Evolutionary conservation across 2,329 filamentous ascomycete genomes (phyloP).

Genomic region (Aureobasidium subglaciale): DNA sequence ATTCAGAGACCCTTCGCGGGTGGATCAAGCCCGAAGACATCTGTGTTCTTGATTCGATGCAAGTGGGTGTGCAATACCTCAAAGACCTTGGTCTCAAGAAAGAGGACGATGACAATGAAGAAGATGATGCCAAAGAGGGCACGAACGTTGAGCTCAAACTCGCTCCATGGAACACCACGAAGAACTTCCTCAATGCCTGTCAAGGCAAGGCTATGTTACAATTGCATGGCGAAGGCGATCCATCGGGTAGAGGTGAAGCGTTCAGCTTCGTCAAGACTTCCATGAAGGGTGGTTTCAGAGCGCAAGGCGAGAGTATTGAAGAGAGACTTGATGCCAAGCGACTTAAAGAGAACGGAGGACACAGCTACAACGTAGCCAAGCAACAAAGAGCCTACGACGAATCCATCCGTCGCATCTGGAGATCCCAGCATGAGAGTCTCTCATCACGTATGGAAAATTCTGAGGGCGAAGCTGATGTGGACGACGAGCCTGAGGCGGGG

Average conservation of each 20-base stretch:
- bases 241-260: slow-evolving; percentile 83
- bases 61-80: slow-evolving; percentile 85
- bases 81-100: slow-evolving; percentile 82
- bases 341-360: slow-evolving; percentile 65
- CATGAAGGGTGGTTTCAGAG: slow-evolving; percentile 97
- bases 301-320: slow-evolving; percentile 79
- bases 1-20: slow-evolving; percentile 69
- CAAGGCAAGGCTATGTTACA: slow-evolving; percentile 95
- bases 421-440: slow-evolving; percentile 72
- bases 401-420: slow-evolving; percentile 88
- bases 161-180: slow-evolving; percentile 92
- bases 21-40: slow-evolving; percentile 96
- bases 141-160: slow-evolving; percentile 81
- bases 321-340: slow-evolving; percentile 77
- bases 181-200: slow-evolving; percentile 91
- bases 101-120: slow-evolving; percentile 56
- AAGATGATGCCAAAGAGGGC: slow-evolving; percentile 57
- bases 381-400: slow-evolving; percentile 90
- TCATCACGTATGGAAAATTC: slow-evolving; percentile 68
- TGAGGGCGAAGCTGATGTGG: slow-evolving; percentile 61
- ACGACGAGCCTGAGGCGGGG: slow-evolving; percentile 40
- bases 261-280: slow-evolving; percentile 97
- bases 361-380: slow-evolving; percentile 94
- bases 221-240: slow-evolving; percentile 88
- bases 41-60: slow-evolving; percentile 91